A percentile compares a stretch with the other conserved stretches of the same genome.
Evolutionary conservation across 177 flowering plant species (phyloP).

Genomic region (Vitis hybrid): DNA sequence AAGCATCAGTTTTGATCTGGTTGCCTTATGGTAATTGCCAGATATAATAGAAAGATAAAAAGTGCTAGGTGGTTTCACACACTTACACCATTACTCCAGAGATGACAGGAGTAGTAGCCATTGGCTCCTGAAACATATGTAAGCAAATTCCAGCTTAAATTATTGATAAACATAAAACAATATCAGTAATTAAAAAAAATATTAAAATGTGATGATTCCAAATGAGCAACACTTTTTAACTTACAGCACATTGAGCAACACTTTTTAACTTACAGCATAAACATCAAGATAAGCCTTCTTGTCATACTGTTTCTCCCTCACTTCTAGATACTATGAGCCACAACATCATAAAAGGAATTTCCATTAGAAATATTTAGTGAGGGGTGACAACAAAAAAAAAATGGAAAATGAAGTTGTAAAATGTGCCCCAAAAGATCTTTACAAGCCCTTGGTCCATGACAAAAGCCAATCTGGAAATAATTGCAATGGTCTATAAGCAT

Average conservation of each 20-base stretch:
- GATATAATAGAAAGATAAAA: background rate
- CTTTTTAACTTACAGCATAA: slow-evolving; percentile 66
- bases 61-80: slow-evolving; percentile 9
- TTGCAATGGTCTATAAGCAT: background rate
- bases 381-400: background rate
- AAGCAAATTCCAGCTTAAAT: slow-evolving; percentile 2
- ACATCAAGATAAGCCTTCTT: slow-evolving; percentile 73
- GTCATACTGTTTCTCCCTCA: slow-evolving; percentile 97
- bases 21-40: background rate
- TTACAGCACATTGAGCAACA: slow-evolving; percentile 48
- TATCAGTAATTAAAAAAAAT: background rate
- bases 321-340: slow-evolving; percentile 73
- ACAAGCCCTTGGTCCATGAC: background rate
- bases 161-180: background rate
- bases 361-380: background rate
- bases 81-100: slow-evolving; percentile 88
- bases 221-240: slow-evolving; percentile 18
- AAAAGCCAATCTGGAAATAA: background rate
- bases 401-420: background rate
- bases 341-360: slow-evolving; percentile 13
- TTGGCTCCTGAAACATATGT: slow-evolving; percentile 52
- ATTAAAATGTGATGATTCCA: background rate
- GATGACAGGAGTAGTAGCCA: slow-evolving; percentile 52
- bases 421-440: background rate
- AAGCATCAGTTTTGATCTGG: background rate